These are phyloP conservation scores for Albizia julibrissin DNA, from an alignment of 306 rosid genomes.

Conservation along the genomic window DNA sequence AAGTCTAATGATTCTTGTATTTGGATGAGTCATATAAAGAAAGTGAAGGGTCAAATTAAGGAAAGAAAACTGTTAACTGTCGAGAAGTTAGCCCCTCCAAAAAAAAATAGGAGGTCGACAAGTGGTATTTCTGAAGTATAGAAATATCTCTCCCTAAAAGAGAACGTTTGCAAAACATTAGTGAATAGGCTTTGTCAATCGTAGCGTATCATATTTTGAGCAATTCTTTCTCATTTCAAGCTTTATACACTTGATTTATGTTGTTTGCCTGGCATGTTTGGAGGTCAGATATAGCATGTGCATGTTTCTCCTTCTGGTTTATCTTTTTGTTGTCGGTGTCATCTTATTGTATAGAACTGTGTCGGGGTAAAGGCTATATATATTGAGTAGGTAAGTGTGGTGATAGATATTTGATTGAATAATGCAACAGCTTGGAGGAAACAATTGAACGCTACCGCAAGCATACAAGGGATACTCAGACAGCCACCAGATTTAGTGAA, in stretches of 20 bases:
- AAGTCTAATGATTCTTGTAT: too few relatives aligned
- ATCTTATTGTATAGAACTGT: background rate
- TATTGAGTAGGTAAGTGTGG: background rate
- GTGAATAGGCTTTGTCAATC: background rate
- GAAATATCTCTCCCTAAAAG: background rate
- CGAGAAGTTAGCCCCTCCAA: background rate
- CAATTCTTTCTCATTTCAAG: background rate
- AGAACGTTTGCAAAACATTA: background rate
- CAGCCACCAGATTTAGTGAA: constrained; percentile 31
- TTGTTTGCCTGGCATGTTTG: background rate
- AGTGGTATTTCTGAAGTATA: background rate
- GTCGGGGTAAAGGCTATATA: background rate
- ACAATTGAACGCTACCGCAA: constrained; percentile 58
- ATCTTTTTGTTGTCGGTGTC: background rate
- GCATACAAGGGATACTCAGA: constrained; percentile 43
- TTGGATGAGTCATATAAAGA: too few relatives aligned
- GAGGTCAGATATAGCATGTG: too few relatives aligned
- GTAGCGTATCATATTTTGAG: background rate
- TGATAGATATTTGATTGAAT: background rate
- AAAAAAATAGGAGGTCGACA: background rate
- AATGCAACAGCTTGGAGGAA: constrained; percentile 45
- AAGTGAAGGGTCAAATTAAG: too few relatives aligned
- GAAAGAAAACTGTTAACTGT: too few relatives aligned
- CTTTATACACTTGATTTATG: background rate
- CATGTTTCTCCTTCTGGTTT: too few relatives aligned